These are phyloP conservation scores for Beauveria australis DNA, from an alignment of 2,329 filamentous ascomycete species.

Conservation along the genomic window DNA sequence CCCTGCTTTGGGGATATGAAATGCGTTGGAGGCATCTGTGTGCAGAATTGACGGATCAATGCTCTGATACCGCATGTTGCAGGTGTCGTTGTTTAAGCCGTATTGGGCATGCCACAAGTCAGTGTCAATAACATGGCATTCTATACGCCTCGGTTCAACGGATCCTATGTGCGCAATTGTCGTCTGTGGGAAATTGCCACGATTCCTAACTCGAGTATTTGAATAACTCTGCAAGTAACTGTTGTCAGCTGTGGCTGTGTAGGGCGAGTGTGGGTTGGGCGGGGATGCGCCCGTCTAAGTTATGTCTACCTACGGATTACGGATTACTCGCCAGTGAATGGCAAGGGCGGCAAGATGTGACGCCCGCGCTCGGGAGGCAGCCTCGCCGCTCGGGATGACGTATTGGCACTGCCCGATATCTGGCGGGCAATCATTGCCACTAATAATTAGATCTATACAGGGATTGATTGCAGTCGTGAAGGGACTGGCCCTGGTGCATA, in stretches of 20 bases:
- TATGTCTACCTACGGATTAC: too few relatives aligned
- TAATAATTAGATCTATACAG: too few relatives aligned
- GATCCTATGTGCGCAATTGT: neutral
- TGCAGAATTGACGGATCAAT: neutral
- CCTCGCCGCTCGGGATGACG: neutral
- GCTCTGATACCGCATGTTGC: neutral
- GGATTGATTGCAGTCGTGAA: too few relatives aligned
- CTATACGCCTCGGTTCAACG: neutral
- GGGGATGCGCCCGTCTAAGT: neutral
- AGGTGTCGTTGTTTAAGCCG: neutral
- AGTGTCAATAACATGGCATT: too few relatives aligned
- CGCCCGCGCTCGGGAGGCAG: too few relatives aligned
- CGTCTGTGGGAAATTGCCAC: neutral
- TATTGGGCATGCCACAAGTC: too few relatives aligned
- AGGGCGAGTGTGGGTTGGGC: neutral
- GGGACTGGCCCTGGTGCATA: too few relatives aligned
- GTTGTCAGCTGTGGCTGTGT: constrained; percentile 3
- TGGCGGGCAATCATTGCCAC: too few relatives aligned
- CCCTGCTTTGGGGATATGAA: neutral
- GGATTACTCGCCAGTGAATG: neutral
- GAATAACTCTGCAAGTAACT: neutral
- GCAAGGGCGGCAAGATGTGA: neutral
- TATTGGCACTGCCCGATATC: too few relatives aligned
- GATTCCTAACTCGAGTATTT: neutral
- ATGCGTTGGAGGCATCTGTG: neutral